Evolutionary conservation across 345 rosid species (phyloP), one percentile per base, ranked within the genome.

Genomic region (Brassica cretica): DNA sequence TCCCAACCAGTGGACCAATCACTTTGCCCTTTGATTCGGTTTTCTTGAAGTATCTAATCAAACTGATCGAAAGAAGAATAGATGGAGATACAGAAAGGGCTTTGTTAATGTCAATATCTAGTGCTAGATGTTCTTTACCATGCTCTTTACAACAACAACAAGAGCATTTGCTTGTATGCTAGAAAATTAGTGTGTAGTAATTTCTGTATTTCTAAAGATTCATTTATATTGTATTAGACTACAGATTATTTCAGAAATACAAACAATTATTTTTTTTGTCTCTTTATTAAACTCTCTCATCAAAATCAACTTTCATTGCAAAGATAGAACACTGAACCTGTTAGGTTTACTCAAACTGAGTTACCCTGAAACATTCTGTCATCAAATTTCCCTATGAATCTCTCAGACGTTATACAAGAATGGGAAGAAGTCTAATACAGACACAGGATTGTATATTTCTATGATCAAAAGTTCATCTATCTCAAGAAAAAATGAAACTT

Each of bases 41-140:
- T 4, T 80, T 81, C 49, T 0, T 84, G 37, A 78, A 78, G 25
- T 78, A 82, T 68, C 51, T 88, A 0, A 66, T 80, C 6, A 64
- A 55, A 21, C 14, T 80, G 62, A 35, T 83, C 9, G 3, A 66
- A 68, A 5, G 75, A 66, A n/a, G 75, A 32, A 29, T 84, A 11
- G 72, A 79, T 37, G 41, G 3, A 68, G 83, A 87, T 9, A 64
- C 79, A 0, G 85, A 82, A 64, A 51, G 56, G 19, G 56, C 56
- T 51, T 18, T 51, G 56, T 51, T 51, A 0, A 51, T 51, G 56
- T 51, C 56, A n/a, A 51, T 51, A 5, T 51, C 56, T n/a, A 51
- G 56, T 51, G 56, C 56, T n/a, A 51, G 56, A 51, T 84, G 79
- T 21, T 81, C 74, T 44, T 27, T 5, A 24, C 58, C 53, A 1